Conservation (phyloP, 768 basidiomycete species). For the Tylopilus rubrobrunneus region DNA sequence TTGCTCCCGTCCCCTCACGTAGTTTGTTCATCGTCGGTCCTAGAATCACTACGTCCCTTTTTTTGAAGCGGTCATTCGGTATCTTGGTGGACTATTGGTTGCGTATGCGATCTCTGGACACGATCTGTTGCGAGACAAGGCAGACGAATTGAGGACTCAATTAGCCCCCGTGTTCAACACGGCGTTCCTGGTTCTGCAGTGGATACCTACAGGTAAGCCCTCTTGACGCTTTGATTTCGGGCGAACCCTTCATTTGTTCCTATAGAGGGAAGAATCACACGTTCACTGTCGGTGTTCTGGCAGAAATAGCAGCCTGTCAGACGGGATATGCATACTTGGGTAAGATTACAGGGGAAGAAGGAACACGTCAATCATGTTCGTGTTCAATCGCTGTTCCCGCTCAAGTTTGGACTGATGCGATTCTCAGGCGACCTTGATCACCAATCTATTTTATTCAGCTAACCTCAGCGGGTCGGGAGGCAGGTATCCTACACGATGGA, state of each 20-base stretch:
- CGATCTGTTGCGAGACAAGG: conserved; percentile 57
- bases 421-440: conserved; percentile 47
- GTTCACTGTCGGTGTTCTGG: conserved; percentile 40
- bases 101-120: conserved; percentile 75
- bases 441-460: conserved; percentile 43
- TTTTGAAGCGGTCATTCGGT: conserved; percentile 85
- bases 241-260: background rate
- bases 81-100: conserved; percentile 82
- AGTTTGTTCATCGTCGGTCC: background rate
- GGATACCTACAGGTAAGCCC: conserved; percentile 54
- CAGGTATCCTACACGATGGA: conserved; percentile 62
- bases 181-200: conserved; percentile 71
- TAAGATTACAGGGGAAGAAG: conserved; percentile 69
- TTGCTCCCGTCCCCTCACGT: no score
- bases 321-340: conserved; percentile 84
- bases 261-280: background rate
- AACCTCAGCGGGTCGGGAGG: conserved; percentile 47
- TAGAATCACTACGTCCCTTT: conserved; percentile 43
- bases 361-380: conserved; percentile 56
- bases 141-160: conserved; percentile 68
- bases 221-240: background rate
- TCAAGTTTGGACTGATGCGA: background rate
- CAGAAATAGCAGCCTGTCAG: conserved; percentile 79
- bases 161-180: conserved; percentile 70
- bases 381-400: background rate